Evolutionary conservation across 768 basidiomycete species (phyloP).

Genomic region (Scleroderma citrinum): DNA sequence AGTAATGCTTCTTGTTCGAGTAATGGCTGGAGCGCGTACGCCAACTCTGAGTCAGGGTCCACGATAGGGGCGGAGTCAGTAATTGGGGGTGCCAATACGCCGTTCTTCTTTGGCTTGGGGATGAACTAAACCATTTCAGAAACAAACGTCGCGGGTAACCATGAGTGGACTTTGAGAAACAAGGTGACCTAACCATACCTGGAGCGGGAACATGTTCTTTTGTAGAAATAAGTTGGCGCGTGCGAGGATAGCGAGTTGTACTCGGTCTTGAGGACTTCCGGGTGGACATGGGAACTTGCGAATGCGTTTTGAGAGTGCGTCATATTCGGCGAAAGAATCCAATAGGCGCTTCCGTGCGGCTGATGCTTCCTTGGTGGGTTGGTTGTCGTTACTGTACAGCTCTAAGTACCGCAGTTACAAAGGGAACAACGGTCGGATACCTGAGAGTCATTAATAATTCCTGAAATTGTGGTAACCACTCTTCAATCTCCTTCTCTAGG

Average conservation of each 20-base stretch:
- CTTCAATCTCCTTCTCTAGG: slow-evolving; percentile 88
- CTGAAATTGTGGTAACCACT: slow-evolving; percentile 80
- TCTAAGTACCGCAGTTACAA: slow-evolving; percentile 19
- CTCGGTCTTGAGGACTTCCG: slow-evolving; percentile 72
- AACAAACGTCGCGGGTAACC: background rate
- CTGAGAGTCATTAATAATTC: slow-evolving; percentile 70
- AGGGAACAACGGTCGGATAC: slow-evolving; percentile 28
- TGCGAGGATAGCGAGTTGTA: slow-evolving; percentile 76
- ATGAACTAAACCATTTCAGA: slow-evolving; percentile 28
- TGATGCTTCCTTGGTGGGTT: slow-evolving; percentile 62
- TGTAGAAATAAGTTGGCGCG: slow-evolving; percentile 78
- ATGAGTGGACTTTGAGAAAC: background rate
- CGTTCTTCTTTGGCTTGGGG: slow-evolving; percentile 42
- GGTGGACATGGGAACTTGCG: slow-evolving; percentile 60
- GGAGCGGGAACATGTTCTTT: slow-evolving; percentile 73
- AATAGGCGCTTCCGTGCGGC: slow-evolving; percentile 74
- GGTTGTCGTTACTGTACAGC: slow-evolving; percentile 35
- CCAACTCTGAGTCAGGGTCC: slow-evolving; percentile 65
- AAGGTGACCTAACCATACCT: slow-evolving; percentile 10
- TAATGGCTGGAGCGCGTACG: slow-evolving; percentile 74
- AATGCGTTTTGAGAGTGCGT: slow-evolving; percentile 82
- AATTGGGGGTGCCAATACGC: slow-evolving; percentile 8
- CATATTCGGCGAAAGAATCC: slow-evolving; percentile 84
- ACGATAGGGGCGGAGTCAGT: slow-evolving; percentile 26
- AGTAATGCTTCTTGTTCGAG: slow-evolving; percentile 93